Evolutionary conservation across 2,329 filamentous ascomycete genomes (phyloP), one percentile per base, ranked within the genome.

Genomic region (Aspergillus sclerotialis): DNA sequence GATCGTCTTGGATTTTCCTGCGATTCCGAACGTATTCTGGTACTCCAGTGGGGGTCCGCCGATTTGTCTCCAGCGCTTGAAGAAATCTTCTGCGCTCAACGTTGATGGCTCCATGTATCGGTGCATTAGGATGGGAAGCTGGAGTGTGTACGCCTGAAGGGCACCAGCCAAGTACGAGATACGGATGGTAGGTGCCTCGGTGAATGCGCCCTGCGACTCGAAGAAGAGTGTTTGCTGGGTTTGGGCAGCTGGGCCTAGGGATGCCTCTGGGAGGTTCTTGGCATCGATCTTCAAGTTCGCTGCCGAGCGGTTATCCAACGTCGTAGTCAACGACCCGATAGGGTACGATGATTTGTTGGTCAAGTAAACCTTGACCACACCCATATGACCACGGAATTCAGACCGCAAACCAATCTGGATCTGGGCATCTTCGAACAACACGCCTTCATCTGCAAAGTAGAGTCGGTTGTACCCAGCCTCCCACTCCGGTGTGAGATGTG

Each of bases 11-110:
- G 70, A 72, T 36, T 74, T 72, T 17, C 71, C 72, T 1, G 68
- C 63, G 8, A 90, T 58, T 0, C 81, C 79, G 60, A 98, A 93
- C 19, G 96, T 87, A 30, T 76, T 76, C 59, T 98, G 92, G 0
- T 85, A 81, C 61, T 98, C 93, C 18, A 93, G 77, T 1, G 89
- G 82, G 2, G 78, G 78, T 4, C 84, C 87, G 9, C 92, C 92
- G 50, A 98, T 96, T 65, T 98, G 92, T 71, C 94, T 93, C 92
- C 92, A 98, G 33, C 93, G 75, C 71, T 93, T 95, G 76, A 98
- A 98, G 65, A 96, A 98, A 56, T 98, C 92, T 33, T 98, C 92
- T 0, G 82, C 79, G 5, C 77, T 77, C 25, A 98, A 70, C 37
- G 92, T 82, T 0, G 92, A 89, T 0, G 85, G 78, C 43, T 95